Conservation (phyloP, 495 filamentous ascomycete species). For the Pseudevernia furfuracea region DNA sequence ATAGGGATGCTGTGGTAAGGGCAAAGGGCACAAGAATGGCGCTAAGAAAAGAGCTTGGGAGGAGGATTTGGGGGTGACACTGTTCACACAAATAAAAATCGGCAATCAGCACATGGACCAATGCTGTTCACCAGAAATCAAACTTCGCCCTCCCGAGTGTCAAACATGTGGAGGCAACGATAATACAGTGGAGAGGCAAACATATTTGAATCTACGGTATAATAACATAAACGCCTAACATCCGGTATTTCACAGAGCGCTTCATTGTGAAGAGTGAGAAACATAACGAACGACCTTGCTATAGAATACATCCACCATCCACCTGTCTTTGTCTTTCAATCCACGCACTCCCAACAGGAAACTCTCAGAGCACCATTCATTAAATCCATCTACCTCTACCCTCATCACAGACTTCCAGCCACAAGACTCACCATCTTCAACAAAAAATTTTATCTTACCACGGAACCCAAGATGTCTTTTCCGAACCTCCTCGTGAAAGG, state of each 20-base stretch:
- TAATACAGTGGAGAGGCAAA: neutral
- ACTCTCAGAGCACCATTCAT: neutral
- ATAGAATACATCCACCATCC: neutral
- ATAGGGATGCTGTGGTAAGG: constrained; percentile 75
- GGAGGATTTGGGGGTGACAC: constrained; percentile 13
- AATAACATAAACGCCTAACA: neutral
- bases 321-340: neutral
- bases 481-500: neutral
- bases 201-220: neutral
- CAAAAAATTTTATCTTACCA: neutral
- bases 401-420: neutral
- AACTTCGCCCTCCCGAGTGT: neutral
- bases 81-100: neutral
- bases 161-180: neutral
- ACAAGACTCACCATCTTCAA: neutral
- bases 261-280: neutral
- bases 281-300: neutral
- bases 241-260: neutral
- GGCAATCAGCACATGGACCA: neutral
- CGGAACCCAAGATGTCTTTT: neutral
- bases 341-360: neutral
- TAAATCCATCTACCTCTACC: neutral
- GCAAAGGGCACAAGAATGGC: constrained; percentile 69
- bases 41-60: constrained; percentile 57
- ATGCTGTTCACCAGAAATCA: neutral